phyloP scores from a whole-genome alignment of 169 alveolate genomes.

The Nephromyces sp. region DNA sequence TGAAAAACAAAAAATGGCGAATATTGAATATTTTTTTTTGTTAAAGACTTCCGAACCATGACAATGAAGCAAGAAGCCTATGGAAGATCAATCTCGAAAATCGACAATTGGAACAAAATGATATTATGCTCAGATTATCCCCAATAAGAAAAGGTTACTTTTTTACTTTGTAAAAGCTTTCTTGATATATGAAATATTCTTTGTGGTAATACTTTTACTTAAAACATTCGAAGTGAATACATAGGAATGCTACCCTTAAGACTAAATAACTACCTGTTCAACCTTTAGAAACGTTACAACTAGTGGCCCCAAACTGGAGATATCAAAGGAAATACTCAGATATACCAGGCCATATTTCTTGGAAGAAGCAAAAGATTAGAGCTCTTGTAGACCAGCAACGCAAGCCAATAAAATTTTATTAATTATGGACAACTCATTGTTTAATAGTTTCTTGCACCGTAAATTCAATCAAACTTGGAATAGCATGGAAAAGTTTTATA shows the following conservation, averaged over 20 bases:
- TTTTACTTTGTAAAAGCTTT: neutral
- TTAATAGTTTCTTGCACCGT: no score
- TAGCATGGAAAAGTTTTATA: no score
- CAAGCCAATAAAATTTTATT: neutral
- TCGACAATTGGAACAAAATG: neutral
- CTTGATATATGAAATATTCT: neutral
- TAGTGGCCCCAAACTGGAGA: conserved; percentile 36
- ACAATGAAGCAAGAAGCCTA: neutral
- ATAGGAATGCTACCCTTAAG: neutral
- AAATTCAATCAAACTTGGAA: no score
- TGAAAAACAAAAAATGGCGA: neutral
- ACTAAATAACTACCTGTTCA: neutral
- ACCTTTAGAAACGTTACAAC: conserved; percentile 21
- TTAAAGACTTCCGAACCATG: neutral
- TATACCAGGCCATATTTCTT: conserved; percentile 22
- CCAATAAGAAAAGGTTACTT: conserved; percentile 4
- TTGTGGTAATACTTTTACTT: neutral
- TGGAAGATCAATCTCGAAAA: neutral
- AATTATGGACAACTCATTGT: no score
- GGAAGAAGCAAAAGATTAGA: conserved; percentile 18
- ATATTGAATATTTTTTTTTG: neutral
- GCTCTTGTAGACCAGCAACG: conserved; percentile 11
- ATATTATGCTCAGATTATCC: conserved; percentile 2
- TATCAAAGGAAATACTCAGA: conserved; percentile 19
- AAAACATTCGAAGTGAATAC: no score